Percentiles rank a stretch among this genome's conserved stretches.
Conservation (phyloP, 2,329 filamentous ascomycete genomes). For the Arthrobotrys sinensis region DNA sequence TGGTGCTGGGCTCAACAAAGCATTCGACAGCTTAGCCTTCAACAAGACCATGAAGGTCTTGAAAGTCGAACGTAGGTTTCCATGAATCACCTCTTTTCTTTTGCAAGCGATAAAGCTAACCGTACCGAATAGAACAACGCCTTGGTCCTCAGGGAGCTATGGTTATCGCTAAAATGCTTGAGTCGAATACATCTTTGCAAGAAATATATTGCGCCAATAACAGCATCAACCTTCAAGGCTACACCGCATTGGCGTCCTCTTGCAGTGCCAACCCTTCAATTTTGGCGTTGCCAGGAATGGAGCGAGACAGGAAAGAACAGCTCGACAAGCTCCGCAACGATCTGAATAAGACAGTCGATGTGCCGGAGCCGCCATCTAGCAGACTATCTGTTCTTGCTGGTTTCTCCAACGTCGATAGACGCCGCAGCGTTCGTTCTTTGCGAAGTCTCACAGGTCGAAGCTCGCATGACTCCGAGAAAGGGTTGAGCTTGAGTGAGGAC, state of each 20-base stretch:
- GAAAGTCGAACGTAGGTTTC: constrained; percentile 72
- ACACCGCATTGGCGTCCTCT: constrained; percentile 78
- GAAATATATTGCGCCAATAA: constrained; percentile 81
- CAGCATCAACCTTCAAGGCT: constrained; percentile 79
- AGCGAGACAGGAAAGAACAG: constrained; percentile 74
- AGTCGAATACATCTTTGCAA: constrained; percentile 75
- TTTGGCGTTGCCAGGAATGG: constrained; percentile 76
- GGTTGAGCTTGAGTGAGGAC: constrained; percentile 47
- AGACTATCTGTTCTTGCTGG: constrained; percentile 42
- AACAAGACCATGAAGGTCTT: constrained; percentile 76
- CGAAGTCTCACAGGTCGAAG: constrained; percentile 50
- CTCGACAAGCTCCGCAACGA: constrained; percentile 69
- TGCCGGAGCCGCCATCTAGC: constrained; percentile 40
- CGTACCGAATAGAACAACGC: constrained; percentile 71
- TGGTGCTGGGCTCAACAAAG: constrained; percentile 78
- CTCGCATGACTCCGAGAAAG: constrained; percentile 60
- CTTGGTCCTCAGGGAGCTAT: constrained; percentile 79
- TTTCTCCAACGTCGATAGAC: constrained; percentile 40
- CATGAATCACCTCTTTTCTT: neutral
- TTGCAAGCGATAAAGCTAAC: constrained; percentile 3
- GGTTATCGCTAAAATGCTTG: constrained; percentile 78
- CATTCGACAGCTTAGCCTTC: constrained; percentile 76
- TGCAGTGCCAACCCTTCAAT: constrained; percentile 77
- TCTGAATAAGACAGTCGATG: constrained; percentile 61
- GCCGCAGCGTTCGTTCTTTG: constrained; percentile 56